phyloP scores from a whole-genome alignment of 1,284 basidiomycete species.

The Heterobasidion occidentale region DNA sequence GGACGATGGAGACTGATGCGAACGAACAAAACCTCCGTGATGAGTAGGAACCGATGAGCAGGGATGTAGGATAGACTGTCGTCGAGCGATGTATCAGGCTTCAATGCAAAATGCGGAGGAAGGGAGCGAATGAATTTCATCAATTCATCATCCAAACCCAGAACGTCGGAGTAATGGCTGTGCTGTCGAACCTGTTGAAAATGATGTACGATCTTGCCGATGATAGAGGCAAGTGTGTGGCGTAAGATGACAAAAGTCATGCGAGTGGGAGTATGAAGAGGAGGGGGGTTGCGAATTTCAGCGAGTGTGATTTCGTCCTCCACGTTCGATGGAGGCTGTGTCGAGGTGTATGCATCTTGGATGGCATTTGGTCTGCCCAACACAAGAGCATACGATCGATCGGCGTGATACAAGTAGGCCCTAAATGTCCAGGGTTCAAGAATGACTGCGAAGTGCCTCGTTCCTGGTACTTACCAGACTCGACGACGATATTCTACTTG shows the following conservation, averaged over 20 bases:
- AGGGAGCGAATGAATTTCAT: constrained; percentile 69
- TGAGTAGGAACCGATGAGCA: constrained; percentile 71
- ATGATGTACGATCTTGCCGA: constrained; percentile 90
- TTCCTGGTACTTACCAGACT: constrained; percentile 60
- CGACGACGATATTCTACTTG: constrained; percentile 86
- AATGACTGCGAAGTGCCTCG: background rate
- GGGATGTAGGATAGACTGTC: constrained; percentile 54
- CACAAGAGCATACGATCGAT: constrained; percentile 87
- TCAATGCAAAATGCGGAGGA: constrained; percentile 71
- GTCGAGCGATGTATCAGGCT: constrained; percentile 78
- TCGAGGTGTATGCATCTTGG: constrained; percentile 81
- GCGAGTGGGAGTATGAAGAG: constrained; percentile 69
- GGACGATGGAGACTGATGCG: constrained; percentile 74
- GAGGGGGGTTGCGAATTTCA: constrained; percentile 35
- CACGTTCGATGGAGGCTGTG: constrained; percentile 77
- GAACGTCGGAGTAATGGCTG: constrained; percentile 82
- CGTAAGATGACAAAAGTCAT: constrained; percentile 88
- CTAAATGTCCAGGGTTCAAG: constrained; percentile 27
- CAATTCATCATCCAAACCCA: constrained; percentile 80
- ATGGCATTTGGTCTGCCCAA: constrained; percentile 87
- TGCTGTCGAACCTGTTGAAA: constrained; percentile 85
- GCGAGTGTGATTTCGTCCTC: constrained; percentile 54
- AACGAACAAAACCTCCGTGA: constrained; percentile 75
- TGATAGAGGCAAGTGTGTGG: constrained; percentile 76
- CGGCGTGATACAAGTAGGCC: constrained; percentile 90